Evolutionary conservation across 768 basidiomycete genomes (phyloP).

Genomic region (Lactarius akahatsu): DNA sequence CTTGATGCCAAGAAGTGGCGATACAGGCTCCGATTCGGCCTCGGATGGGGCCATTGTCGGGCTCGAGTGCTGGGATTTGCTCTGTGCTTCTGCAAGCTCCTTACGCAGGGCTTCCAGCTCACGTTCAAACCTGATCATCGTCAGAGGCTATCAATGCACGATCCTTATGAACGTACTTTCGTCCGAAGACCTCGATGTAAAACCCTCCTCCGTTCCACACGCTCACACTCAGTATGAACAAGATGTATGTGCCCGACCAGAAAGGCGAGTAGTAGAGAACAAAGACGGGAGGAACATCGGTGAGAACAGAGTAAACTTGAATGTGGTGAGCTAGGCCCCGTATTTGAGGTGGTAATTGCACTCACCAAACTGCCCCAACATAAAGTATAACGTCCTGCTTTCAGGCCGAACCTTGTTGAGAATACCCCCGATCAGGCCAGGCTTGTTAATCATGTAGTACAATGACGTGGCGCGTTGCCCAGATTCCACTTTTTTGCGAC

Average conservation of each 20-base stretch:
- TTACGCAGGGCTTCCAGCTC: constrained; percentile 89
- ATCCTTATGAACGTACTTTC: constrained; percentile 64
- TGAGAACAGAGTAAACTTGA: constrained; percentile 79
- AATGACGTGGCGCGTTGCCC: constrained; percentile 91
- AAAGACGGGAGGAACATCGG: constrained; percentile 82
- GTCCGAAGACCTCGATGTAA: constrained; percentile 95
- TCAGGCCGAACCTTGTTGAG: constrained; percentile 59
- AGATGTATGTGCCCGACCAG: constrained; percentile 76
- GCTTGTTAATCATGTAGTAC: constrained; percentile 84
- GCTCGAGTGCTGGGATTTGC: constrained; percentile 23
- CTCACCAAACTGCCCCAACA: constrained; percentile 79
- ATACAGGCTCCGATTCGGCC: constrained; percentile 27
- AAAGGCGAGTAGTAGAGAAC: constrained; percentile 76
- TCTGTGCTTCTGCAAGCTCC: constrained; percentile 71
- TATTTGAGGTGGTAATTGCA: constrained; percentile 18
- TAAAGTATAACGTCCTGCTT: constrained; percentile 72
- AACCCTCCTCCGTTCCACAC: constrained; percentile 97
- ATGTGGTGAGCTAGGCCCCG: constrained; percentile 12
- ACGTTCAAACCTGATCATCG: constrained; percentile 73
- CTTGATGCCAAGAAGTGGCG: constrained; percentile 18
- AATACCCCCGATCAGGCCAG: constrained; percentile 73
- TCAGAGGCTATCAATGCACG: constrained; percentile 5
- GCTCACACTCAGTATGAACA: constrained; percentile 79
- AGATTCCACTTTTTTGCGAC: constrained; percentile 85
- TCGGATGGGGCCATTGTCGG: constrained; percentile 22